Base-by-base conservation (phyloP, 257 asterid species). In the Forsythia suspensa region DNA sequence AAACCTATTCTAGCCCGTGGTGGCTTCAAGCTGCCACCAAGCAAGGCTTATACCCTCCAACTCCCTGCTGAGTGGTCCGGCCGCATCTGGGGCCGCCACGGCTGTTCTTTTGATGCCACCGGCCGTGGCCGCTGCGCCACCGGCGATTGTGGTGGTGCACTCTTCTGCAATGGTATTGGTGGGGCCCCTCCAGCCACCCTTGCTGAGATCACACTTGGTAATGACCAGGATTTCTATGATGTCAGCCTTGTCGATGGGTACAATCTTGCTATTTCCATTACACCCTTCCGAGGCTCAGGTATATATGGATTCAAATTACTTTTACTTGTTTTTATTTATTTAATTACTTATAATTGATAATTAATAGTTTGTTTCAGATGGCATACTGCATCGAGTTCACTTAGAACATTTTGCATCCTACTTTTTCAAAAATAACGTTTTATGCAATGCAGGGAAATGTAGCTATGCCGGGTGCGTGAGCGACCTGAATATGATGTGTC, bases 211-310 rank as follows among this genome's bases (percentile, higher is more conserved):
- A 94, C 98, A 20, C 86, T 91, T 6, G 97, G 97, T 0, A 70
- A 42, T 72, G 96, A 94, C 1, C 97, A 89, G 84, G 98, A 94
- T 75, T 94, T 94, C 85, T 94, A 94, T 67, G 98, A 94, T 79
- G 98, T 94, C 34, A 92, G 97, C 91, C 94, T 94, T 37, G 98
- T 94, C 0, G 98, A 94, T 71, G 98, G 98, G 5, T 94, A 92
- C 84, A 94, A 94, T 75, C 94, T 92, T 10, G 96, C 95, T 76
- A 90, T 91, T n/a, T 87, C 98, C 65, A 84, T 92, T 2, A 91
- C 89, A 0, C 98, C 98, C 34, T 79, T 92, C 61, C 83, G 89
- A 6, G 98, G 98, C 71, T 76, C 87, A 76, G 97, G 98, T 91
- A 80, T 80, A 34, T 5, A 39, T 57, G 6, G 51, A 4, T 4